Percentiles rank a stretch among this genome's conserved stretches.
These are phyloP conservation scores for Apiospora malaysiana DNA, from an alignment of 2,329 filamentous ascomycete genomes.

Conservation along the genomic window DNA sequence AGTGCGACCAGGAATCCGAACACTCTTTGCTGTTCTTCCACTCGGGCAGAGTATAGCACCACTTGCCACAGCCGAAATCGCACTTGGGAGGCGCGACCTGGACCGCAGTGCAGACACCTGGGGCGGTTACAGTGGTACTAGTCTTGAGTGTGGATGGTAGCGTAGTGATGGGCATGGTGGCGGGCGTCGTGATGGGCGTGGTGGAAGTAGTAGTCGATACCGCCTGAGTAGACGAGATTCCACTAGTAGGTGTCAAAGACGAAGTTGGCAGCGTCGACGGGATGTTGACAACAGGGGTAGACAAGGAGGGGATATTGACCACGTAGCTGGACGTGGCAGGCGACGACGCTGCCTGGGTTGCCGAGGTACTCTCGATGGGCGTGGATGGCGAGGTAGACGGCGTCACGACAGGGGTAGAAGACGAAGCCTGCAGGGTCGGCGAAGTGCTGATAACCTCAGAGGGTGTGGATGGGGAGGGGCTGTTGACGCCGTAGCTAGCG, in stretches of 20 bases:
- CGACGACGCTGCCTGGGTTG: not conserved
- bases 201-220: not conserved
- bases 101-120: slow-evolving; percentile 54
- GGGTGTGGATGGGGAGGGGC: not conserved
- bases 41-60: slow-evolving; percentile 50
- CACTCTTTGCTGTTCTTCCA: slow-evolving; percentile 52
- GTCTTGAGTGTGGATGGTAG: slow-evolving; percentile 20
- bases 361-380: not conserved
- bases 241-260: slow-evolving; percentile 25
- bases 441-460: not conserved
- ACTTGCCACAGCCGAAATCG: slow-evolving; percentile 61
- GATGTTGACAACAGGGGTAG: not conserved
- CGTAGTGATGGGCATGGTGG: slow-evolving; percentile 25
- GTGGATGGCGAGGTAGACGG: not conserved
- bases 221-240: slow-evolving; percentile 21
- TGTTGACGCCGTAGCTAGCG: not conserved
- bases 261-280: not conserved
- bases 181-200: slow-evolving; percentile 22
- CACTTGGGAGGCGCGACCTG: slow-evolving; percentile 52
- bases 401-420: not conserved
- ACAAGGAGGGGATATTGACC: not conserved
- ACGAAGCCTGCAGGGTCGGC: not conserved
- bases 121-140: slow-evolving; percentile 40
- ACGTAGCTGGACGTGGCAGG: not conserved
- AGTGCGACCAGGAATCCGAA: slow-evolving; percentile 48